These are phyloP conservation scores for Cryptococcus sp. DNA, from an alignment of 1,284 basidiomycete species.

Conservation along the genomic window DNA sequence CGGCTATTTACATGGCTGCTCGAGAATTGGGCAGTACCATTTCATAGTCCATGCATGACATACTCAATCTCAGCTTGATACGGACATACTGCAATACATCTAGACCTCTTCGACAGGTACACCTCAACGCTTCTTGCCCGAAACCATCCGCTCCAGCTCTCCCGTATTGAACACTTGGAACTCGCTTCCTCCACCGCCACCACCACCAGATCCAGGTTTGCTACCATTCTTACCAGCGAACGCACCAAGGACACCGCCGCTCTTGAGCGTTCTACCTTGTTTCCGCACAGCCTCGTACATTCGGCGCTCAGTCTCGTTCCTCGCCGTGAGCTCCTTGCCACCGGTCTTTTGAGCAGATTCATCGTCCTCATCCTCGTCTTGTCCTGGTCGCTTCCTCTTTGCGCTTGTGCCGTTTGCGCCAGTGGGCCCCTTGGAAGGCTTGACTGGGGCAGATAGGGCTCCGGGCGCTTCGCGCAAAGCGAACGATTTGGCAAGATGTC, in stretches of 20 bases:
- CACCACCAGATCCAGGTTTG: slow-evolving; percentile 57
- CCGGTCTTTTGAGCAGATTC: slow-evolving; percentile 49
- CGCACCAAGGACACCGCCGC: slow-evolving; percentile 74
- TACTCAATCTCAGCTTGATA: too few species aligned
- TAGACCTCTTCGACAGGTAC: too few species aligned
- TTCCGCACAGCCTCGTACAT: slow-evolving; percentile 86
- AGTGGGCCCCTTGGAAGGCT: slow-evolving; percentile 20
- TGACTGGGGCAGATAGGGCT: slow-evolving; percentile 55
- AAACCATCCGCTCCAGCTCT: slow-evolving; percentile 66
- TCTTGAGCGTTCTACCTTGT: slow-evolving; percentile 79
- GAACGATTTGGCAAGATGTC: slow-evolving; percentile 95
- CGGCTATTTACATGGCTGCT: too few species aligned
- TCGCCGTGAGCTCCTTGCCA: slow-evolving; percentile 48
- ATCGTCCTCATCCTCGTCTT: slow-evolving; percentile 55
- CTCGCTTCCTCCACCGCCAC: slow-evolving; percentile 59
- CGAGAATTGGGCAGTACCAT: too few species aligned
- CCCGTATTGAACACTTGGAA: slow-evolving; percentile 76
- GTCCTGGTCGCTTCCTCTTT: slow-evolving; percentile 56
- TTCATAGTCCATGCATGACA: too few species aligned
- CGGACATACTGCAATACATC: too few species aligned
- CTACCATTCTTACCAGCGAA: slow-evolving; percentile 76
- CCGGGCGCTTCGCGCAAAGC: slow-evolving; percentile 90
- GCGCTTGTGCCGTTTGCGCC: slow-evolving; percentile 21
- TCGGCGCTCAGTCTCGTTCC: slow-evolving; percentile 68
- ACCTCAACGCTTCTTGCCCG: slow-evolving; percentile 13